These are phyloP conservation scores for Xylariomycetidae sp. DNA, from an alignment of 2,329 filamentous ascomycete species.

Conservation along the genomic window DNA sequence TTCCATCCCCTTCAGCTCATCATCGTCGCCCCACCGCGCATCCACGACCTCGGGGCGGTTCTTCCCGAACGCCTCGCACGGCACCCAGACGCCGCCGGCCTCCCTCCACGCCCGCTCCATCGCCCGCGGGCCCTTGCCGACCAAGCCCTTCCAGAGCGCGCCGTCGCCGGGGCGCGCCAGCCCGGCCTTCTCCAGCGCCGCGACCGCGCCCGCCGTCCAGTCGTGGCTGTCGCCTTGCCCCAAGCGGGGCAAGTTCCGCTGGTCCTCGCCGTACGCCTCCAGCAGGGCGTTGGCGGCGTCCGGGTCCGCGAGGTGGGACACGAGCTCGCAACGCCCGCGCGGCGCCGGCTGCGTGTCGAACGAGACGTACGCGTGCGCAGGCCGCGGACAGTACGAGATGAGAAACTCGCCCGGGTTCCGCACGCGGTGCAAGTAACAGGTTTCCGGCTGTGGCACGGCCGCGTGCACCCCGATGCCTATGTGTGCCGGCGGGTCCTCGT, in stretches of 20 bases:
- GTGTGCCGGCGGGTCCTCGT: constrained; percentile 1
- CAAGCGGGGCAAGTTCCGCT: constrained; percentile 1
- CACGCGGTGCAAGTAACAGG: constrained; percentile 4
- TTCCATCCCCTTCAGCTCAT: too few relatives aligned
- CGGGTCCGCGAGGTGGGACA: not conserved
- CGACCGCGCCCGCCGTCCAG: constrained; percentile 1
- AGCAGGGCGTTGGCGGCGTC: constrained; percentile 2
- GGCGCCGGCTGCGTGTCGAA: constrained; percentile 4
- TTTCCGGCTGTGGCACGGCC: constrained; percentile 1
- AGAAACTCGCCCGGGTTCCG: constrained; percentile 2
- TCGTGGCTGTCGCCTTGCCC: constrained; percentile 4
- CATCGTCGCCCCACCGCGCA: too few relatives aligned
- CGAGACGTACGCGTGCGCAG: constrained; percentile 1
- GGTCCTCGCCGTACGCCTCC: constrained; percentile 1
- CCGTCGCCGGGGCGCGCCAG: constrained; percentile 1
- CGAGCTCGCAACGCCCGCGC: constrained; percentile 2
- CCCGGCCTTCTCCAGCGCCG: constrained; percentile 2
- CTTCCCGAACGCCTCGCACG: constrained; percentile 2
- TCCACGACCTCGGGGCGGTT: too few relatives aligned
- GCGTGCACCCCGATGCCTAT: constrained; percentile 2
- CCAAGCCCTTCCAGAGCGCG: not conserved
- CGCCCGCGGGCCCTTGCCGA: constrained; percentile 2
- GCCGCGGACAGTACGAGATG: constrained; percentile 3
- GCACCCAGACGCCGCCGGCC: not conserved
- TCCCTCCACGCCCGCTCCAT: constrained; percentile 1